Base-by-base conservation (phyloP, 2,329 filamentous ascomycete genomes). In the Sarocladium brachiariae region DNA sequence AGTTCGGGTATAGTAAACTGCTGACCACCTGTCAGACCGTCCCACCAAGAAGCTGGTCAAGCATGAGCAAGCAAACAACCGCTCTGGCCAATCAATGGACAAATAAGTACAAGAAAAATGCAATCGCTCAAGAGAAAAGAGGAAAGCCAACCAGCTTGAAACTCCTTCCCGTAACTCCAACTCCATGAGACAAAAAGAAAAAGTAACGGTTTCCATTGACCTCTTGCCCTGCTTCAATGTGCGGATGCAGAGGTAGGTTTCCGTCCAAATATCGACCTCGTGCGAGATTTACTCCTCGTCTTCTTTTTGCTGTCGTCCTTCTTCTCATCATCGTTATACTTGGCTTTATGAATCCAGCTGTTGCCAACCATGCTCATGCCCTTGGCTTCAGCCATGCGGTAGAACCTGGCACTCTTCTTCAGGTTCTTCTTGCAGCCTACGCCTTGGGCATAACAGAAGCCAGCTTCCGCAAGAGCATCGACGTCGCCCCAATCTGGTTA, bases 321-420 rank as follows among this genome's bases (percentile, higher is more conserved):
- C 51, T 63, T 65, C 27, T 67, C 62, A 49, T 67, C 73, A 33
- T 85, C 81, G 23, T 89, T 81, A 65, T 97, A 97, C 64, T 97
- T 97, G 52, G 89, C 72, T 68, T 97, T 97, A 74, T 96, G 91
- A 59, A 97, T 97, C 92, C 93, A 99, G 74, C 90, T 96, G 66
- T 97, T 97, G 51, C 93, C 93, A 51, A 96, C 86, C 90, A 97
- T 97, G 68, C 83, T 95, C 76, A 96, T 91, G 6, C 93, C 93
- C 69, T 93, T 93, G 21, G 86, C 83, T 65, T 96, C 93, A 5
- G 93, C 93, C 73, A 85, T 78, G 19, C 93, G 84, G 66, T 97
- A 97, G 61, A 93, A 89, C 54, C 82, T 87, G 53, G 93, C 92
- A 47, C 89, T 92, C 71, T 91, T 96, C 73, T 90, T 96, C 63